Percentiles rank a stretch among this genome's conserved stretches.
phyloP scores from a whole-genome alignment of 257 asterid genomes.

The Hygrophila difformis region DNA sequence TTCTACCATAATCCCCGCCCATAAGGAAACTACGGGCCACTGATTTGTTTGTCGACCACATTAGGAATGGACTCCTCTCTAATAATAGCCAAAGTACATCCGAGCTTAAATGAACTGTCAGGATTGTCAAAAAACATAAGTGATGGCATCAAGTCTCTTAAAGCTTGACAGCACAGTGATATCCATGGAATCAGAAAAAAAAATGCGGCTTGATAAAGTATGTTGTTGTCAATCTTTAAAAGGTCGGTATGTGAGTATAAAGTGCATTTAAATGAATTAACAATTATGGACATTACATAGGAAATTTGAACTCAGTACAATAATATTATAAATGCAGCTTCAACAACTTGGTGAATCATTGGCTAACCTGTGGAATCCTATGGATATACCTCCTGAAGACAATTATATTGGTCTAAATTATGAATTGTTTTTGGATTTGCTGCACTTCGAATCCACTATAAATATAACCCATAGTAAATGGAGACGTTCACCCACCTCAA shows the following conservation, averaged over 20 bases:
- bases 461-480: too few relatives aligned
- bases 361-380: conserved; percentile 82
- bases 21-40: too few relatives aligned
- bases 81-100: conserved; percentile 93
- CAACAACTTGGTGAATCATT: conserved; percentile 84
- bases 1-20: too few relatives aligned
- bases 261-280: too few relatives aligned
- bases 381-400: conserved; percentile 69
- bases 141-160: conserved; percentile 50
- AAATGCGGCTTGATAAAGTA: conserved; percentile 73
- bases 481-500: too few relatives aligned
- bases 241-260: too few relatives aligned
- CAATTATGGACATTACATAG: neutral
- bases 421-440: too few relatives aligned
- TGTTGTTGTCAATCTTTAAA: neutral
- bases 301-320: too few relatives aligned
- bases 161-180: conserved; percentile 69
- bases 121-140: conserved; percentile 92
- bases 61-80: conserved; percentile 88
- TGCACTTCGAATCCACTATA: too few relatives aligned
- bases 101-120: conserved; percentile 86
- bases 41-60: conserved; percentile 57
- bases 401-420: too few relatives aligned
- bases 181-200: conserved; percentile 76
- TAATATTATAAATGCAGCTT: conserved; percentile 43